phyloP scores from a whole-genome alignment of 306 rosid genomes.

The Trichosanthes truncata region DNA sequence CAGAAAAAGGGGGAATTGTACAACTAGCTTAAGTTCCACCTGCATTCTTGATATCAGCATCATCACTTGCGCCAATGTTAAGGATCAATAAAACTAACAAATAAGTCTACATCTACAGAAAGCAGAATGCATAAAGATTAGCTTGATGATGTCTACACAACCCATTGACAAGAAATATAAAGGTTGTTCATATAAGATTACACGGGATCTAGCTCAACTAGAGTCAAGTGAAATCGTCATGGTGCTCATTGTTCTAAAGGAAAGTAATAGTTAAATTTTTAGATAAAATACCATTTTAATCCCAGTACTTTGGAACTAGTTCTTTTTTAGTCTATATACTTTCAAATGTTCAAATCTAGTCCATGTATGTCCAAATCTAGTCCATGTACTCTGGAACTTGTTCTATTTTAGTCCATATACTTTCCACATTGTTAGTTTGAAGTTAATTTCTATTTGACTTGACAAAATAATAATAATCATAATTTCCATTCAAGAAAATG shows the following conservation, averaged over 20 bases:
- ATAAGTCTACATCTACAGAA: background rate
- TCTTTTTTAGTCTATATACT: background rate
- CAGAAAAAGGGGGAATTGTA: background rate
- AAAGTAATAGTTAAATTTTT: too few relatives aligned
- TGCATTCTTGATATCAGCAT: background rate
- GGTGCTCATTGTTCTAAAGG: background rate
- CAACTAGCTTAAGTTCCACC: background rate
- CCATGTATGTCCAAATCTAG: too few relatives aligned
- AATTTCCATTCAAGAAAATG: background rate
- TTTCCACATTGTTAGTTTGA: background rate
- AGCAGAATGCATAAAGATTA: background rate
- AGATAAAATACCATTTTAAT: background rate
- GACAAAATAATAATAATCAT: background rate
- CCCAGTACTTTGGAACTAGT: background rate
- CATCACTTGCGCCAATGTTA: background rate
- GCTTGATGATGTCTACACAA: background rate
- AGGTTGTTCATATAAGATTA: background rate
- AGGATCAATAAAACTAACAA: background rate
- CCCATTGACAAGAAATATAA: background rate
- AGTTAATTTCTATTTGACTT: background rate
- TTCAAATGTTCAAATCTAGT: background rate
- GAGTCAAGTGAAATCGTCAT: background rate
- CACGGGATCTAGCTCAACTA: background rate
- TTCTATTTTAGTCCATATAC: background rate
- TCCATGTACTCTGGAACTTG: background rate